Evolutionary conservation across 768 basidiomycete species (phyloP).

Genomic region (Pleurotus eryngii): DNA sequence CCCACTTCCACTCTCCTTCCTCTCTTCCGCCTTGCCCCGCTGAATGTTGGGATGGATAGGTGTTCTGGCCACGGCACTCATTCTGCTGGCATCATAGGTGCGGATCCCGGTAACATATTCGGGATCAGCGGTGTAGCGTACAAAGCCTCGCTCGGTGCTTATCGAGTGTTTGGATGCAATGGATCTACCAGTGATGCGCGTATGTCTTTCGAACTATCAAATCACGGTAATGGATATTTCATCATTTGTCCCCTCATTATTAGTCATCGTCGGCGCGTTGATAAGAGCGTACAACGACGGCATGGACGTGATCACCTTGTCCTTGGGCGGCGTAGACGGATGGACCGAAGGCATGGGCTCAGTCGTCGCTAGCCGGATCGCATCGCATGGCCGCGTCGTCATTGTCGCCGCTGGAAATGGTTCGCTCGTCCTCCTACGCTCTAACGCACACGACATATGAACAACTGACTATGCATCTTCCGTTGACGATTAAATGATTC

Average conservation of each 20-base stretch:
- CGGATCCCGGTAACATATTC: slow-evolving; percentile 38
- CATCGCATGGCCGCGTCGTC: slow-evolving; percentile 42
- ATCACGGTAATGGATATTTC: neutral
- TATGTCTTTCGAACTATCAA: slow-evolving; percentile 12
- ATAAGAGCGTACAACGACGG: slow-evolving; percentile 35
- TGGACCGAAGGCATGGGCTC: slow-evolving; percentile 43
- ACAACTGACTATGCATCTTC: too few relatives aligned
- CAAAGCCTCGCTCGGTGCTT: slow-evolving; percentile 35
- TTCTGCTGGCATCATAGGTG: slow-evolving; percentile 40
- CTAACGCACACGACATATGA: neutral
- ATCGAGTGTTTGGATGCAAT: slow-evolving; percentile 46
- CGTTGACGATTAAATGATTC: too few relatives aligned
- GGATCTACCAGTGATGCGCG: slow-evolving; percentile 35
- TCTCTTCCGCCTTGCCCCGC: neutral
- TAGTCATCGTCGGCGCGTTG: slow-evolving; percentile 36
- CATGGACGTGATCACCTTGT: slow-evolving; percentile 50
- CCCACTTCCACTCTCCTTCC: neutral
- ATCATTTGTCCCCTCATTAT: neutral
- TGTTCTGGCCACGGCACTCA: slow-evolving; percentile 22
- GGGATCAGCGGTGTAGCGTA: slow-evolving; percentile 51
- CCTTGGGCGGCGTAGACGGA: slow-evolving; percentile 43
- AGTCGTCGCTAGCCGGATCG: slow-evolving; percentile 45
- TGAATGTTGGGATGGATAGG: neutral
- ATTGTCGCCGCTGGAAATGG: slow-evolving; percentile 45
- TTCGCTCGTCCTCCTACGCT: neutral